Evolutionary conservation across 2,329 filamentous ascomycete genomes (phyloP).

Genomic region (Alternaria novae-zelandiae): DNA sequence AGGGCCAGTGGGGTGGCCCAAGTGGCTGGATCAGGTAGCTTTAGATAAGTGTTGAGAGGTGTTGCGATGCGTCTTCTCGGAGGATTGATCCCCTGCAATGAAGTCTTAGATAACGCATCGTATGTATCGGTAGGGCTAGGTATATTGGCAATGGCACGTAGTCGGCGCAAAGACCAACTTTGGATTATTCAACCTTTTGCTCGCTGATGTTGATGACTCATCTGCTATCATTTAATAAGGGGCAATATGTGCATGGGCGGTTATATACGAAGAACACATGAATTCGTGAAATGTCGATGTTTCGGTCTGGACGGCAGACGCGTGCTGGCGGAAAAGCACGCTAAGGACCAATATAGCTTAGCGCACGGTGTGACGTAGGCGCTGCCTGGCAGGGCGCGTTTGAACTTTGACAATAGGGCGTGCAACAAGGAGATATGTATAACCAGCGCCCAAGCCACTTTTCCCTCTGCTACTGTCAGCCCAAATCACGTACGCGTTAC

Average conservation of each 20-base stretch:
- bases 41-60: neutral
- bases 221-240: neutral
- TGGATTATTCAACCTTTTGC: neutral
- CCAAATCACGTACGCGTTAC: neutral
- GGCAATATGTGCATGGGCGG: neutral
- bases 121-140: neutral
- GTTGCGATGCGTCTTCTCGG: neutral
- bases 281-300: neutral
- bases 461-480: neutral
- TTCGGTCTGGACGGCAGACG: neutral
- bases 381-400: neutral
- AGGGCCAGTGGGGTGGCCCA: constrained; percentile 67
- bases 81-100: neutral
- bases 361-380: neutral
- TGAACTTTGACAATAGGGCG: neutral
- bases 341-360: neutral
- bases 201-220: neutral
- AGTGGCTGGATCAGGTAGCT: constrained; percentile 55
- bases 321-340: neutral
- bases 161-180: neutral
- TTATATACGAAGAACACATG: neutral
- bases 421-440: neutral
- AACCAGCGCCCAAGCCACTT: neutral
- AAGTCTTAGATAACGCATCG: neutral
- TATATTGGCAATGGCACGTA: neutral